Evolutionary conservation across 106 monocot species (phyloP), one percentile per base, ranked within the genome.

Genomic region (Acorus gramineus): DNA sequence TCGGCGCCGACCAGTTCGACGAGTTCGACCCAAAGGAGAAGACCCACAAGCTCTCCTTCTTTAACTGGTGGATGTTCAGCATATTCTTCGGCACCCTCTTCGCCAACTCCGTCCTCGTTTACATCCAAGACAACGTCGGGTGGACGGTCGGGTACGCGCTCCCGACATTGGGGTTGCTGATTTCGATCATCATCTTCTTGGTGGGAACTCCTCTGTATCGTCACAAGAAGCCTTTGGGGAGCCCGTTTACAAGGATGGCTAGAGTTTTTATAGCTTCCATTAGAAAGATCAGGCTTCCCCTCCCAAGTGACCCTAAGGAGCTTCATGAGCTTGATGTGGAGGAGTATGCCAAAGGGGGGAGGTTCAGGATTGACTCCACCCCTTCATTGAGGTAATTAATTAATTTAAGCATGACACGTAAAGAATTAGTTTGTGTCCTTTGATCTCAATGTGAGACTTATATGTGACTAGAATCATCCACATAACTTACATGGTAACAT

Each of bases 11-110:
- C 77, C 93, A 93, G 55, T 93, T 93, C 55, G 93, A 93, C 55
- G 84, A 78, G 7, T 85, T 79, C 57, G 76, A 89, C 61, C 69
- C 82, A 1, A 85, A 74, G 60, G 93, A 93, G 72, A 71, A 73
- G 42, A 11, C 44, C 46, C 82, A 83, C 46, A 93, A 89, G 77
- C 67, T 89, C 57, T 89, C 89, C 67, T 89, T 93, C 83, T 93
- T 93, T 89, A 93, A 93, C 69, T 93, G 93, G 93, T 93, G 93
- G 93, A 89, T 85, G 85, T 89, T 93, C 66, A 89, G 85, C 73
- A 85, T 89, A 68, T 93, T 83, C 66, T 68, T 85, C n/a, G 93
- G 93, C 53, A 71, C 85, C 11, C 80, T 93, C 53, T 89, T 88
- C 62, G 79, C 93, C 52, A 74, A 71, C 69, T 81, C 78, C 7